Conservation (phyloP, 352 stramenopile genomes). For the Globisporangium nodosum region DNA sequence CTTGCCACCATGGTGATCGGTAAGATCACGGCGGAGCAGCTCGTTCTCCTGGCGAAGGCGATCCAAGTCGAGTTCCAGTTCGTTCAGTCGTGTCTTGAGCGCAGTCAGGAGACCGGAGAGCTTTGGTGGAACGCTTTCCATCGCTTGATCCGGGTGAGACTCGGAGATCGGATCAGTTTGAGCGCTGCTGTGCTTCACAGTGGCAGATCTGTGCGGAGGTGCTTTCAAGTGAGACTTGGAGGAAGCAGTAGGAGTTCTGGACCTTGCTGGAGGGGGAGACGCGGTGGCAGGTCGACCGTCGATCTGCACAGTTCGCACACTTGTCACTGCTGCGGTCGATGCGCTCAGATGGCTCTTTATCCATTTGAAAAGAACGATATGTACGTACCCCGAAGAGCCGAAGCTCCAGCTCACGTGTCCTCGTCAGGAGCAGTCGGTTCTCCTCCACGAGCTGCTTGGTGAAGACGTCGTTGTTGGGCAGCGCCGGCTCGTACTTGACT, state of each 20-base stretch:
- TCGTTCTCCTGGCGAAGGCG: conserved; percentile 51
- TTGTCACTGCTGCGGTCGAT: not conserved
- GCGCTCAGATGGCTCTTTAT: not conserved
- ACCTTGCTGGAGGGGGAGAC: not conserved
- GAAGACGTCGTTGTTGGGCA: conserved; percentile 64
- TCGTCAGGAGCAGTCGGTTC: conserved; percentile 35
- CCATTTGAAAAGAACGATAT: not conserved
- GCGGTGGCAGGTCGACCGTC: conserved; percentile 1
- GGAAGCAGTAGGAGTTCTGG: not conserved
- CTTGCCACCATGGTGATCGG: not conserved
- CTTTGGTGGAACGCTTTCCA: not conserved
- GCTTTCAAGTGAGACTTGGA: not conserved
- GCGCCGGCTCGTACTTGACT: conserved; percentile 43
- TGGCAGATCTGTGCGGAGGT: not conserved
- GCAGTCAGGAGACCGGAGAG: conserved; percentile 21
- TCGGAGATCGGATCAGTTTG: conserved; percentile 2
- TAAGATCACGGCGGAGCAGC: conserved; percentile 27
- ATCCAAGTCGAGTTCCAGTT: conserved; percentile 41
- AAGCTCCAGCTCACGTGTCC: conserved; percentile 30
- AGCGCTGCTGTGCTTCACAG: conserved; percentile 1
- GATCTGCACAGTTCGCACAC: not conserved
- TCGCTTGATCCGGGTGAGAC: not conserved
- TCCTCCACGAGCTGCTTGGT: conserved; percentile 61
- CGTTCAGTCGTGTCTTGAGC: conserved; percentile 32
- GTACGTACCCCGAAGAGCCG: conserved; percentile 33